Evolutionary conservation across 208 protist genomes (phyloP).

Genomic region (Lotmaria passim): DNA sequence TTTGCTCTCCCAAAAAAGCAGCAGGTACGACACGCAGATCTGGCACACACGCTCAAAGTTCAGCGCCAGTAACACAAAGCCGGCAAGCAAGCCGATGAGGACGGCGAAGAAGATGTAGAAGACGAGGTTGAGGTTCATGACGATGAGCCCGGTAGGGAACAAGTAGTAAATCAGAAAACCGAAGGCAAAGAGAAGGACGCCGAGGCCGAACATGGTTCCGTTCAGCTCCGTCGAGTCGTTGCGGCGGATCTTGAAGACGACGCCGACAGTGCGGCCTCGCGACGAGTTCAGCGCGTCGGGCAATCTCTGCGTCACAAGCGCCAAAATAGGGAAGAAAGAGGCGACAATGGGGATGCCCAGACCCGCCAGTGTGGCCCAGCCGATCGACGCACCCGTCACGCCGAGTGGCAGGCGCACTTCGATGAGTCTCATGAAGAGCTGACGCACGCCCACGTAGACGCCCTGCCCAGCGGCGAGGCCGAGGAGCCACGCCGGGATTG

Average conservation of each 20-base stretch:
- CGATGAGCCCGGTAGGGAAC: conserved; percentile 88
- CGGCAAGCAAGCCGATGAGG: conserved; percentile 90
- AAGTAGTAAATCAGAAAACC: conserved; percentile 94
- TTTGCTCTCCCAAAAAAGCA: conserved; percentile 92
- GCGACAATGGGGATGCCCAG: conserved; percentile 87
- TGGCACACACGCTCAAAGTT: conserved; percentile 92
- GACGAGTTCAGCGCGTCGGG: conserved; percentile 88
- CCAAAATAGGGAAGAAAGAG: conserved; percentile 89
- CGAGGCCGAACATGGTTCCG: conserved; percentile 56
- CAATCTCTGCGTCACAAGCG: conserved; percentile 77
- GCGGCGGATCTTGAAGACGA: conserved; percentile 80
- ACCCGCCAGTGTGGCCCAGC: conserved; percentile 78
- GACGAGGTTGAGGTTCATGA: conserved; percentile 86
- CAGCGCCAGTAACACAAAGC: conserved; percentile 85
- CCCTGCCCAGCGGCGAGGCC: conserved; percentile 76
- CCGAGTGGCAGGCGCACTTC: conserved; percentile 40
- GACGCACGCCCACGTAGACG: conserved; percentile 43
- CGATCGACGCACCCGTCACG: conserved; percentile 48
- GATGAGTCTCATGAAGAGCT: conserved; percentile 49
- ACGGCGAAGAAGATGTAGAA: conserved; percentile 95
- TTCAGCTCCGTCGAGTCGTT: conserved; percentile 28
- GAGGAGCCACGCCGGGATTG: conserved; percentile 80
- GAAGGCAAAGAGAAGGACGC: conserved; percentile 57
- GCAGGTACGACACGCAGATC: conserved; percentile 42
- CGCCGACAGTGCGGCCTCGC: conserved; percentile 51